phyloP scores from a whole-genome alignment of 345 rosid genomes.

The Eutrema japonicum region DNA sequence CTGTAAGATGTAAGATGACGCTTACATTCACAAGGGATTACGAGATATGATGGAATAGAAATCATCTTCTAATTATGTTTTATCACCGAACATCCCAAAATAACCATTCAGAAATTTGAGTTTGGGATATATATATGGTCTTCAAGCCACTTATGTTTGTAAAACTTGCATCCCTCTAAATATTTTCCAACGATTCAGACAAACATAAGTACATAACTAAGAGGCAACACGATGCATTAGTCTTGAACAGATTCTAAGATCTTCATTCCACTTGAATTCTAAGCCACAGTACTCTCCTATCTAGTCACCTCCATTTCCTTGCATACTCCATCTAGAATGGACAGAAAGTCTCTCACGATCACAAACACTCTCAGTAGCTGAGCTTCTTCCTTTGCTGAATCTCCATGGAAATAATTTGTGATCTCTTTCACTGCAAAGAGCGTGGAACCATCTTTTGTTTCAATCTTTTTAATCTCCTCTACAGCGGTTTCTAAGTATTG shows the following conservation, averaged over 20 bases:
- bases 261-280: conserved; percentile 8
- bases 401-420: conserved; percentile 81
- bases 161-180: not conserved
- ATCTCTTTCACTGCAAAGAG: conserved; percentile 62
- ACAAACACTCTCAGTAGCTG: conserved; percentile 71
- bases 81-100: too few relatives aligned
- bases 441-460: conserved; percentile 47
- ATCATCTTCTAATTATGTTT: too few relatives aligned
- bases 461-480: conserved; percentile 52
- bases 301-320: conserved; percentile 73
- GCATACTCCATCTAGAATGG: conserved; percentile 73
- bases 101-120: not conserved
- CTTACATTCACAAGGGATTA: too few relatives aligned
- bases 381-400: conserved; percentile 64
- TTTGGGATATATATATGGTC: not conserved
- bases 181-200: conserved; percentile 22
- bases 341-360: conserved; percentile 74
- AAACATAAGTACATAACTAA: conserved; percentile 33
- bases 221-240: conserved; percentile 12
- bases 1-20: too few relatives aligned
- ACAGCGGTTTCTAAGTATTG: conserved; percentile 64
- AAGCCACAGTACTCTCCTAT: conserved; percentile 15
- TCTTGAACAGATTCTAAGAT: conserved; percentile 14
- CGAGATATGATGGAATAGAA: too few relatives aligned
- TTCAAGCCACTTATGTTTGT: conserved; percentile 8